A percentile compares a stretch with the other conserved stretches of the same genome.
Conservation (phyloP, 2,329 filamentous ascomycete genomes). For the Colletotrichum tamarilloi region DNA sequence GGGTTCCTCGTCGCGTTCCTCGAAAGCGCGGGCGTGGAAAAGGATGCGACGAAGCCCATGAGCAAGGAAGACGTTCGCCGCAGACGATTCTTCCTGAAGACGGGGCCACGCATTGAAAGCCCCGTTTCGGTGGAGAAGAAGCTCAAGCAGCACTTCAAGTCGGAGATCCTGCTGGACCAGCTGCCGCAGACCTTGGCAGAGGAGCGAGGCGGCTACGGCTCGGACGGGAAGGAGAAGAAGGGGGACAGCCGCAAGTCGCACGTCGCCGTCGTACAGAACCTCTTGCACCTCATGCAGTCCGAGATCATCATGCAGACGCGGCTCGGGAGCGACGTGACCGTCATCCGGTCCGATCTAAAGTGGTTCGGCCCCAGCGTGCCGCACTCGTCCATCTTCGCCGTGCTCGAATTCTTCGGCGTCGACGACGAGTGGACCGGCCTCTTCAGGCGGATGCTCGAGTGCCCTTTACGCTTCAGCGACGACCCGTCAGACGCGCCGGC, state of each 20-base stretch:
- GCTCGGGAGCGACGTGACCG: conserved; percentile 60
- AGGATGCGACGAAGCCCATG: conserved; percentile 39
- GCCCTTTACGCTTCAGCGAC: conserved; percentile 62
- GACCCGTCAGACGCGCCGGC: conserved; percentile 56
- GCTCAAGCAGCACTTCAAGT: conserved; percentile 48
- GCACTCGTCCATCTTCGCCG: conserved; percentile 64
- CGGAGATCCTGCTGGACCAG: conserved; percentile 66
- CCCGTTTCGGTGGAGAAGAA: conserved; percentile 44
- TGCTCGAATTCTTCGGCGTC: conserved; percentile 67
- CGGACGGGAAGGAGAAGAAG: conserved; percentile 45
- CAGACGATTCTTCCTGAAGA: conserved; percentile 52
- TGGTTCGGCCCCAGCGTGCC: conserved; percentile 69
- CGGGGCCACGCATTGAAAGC: background rate
- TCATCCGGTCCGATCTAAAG: conserved; percentile 68
- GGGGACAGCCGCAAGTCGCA: conserved; percentile 52
- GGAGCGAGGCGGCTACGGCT: conserved; percentile 49
- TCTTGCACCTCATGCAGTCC: conserved; percentile 66
- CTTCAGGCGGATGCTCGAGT: conserved; percentile 64
- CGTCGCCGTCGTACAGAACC: conserved; percentile 63
- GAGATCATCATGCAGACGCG: conserved; percentile 63
- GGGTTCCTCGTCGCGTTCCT: conserved; percentile 40
- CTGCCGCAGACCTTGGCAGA: conserved; percentile 55
- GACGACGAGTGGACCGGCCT: conserved; percentile 62
- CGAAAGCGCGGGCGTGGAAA: conserved; percentile 45
- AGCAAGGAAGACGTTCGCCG: conserved; percentile 50